A percentile compares a stretch with the other conserved stretches of the same genome.
These are phyloP conservation scores for Aspergillus pseudoglaucus DNA, from an alignment of 2,329 filamentous ascomycete species.

Conservation along the genomic window DNA sequence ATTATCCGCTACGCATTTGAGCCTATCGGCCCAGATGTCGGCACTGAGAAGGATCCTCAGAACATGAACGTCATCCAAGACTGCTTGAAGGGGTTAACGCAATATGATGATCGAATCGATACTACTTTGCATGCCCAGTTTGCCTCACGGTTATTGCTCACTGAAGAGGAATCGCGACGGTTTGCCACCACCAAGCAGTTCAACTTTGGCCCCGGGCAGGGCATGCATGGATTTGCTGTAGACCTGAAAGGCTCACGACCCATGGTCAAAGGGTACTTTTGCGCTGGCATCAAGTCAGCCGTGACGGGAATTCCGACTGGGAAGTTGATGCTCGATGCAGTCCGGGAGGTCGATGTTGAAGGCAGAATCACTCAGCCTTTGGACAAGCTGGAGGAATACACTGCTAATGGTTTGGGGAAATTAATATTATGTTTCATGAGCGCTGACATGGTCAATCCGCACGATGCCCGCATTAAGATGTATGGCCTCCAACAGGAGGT, in stretches of 20 bases:
- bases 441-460: slow-evolving; percentile 8
- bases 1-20: slow-evolving; percentile 9
- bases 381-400: neutral
- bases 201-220: neutral
- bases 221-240: slow-evolving; percentile 5
- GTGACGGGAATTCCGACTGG: slow-evolving; percentile 8
- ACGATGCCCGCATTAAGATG: slow-evolving; percentile 10
- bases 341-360: neutral
- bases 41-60: slow-evolving; percentile 8
- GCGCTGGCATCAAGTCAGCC: slow-evolving; percentile 8
- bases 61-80: slow-evolving; percentile 8
- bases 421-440: neutral
- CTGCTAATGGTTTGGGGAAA: neutral
- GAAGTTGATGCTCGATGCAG: slow-evolving; percentile 7
- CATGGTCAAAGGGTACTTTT: slow-evolving; percentile 11
- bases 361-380: neutral
- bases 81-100: neutral
- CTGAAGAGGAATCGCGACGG: neutral
- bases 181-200: neutral
- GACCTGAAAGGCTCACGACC: slow-evolving; percentile 7
- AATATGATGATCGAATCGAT: neutral
- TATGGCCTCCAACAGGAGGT: slow-evolving; percentile 10
- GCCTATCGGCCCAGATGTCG: slow-evolving; percentile 8
- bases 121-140: neutral
- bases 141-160: neutral